These are phyloP conservation scores for Cladosporium sp. DNA, from an alignment of 2,329 filamentous ascomycete genomes.

Conservation along the genomic window DNA sequence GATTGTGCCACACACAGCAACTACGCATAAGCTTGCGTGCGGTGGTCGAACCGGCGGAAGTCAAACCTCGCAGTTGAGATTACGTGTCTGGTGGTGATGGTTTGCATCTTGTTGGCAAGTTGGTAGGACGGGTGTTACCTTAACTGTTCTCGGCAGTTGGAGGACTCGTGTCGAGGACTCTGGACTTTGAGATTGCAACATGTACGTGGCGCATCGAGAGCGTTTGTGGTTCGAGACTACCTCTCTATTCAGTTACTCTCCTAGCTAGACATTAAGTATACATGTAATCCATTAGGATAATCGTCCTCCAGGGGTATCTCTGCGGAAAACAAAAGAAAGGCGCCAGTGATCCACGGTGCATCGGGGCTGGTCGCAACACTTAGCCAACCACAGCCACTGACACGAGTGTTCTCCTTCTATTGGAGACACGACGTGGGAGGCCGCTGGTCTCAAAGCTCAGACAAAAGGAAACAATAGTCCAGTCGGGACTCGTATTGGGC, in stretches of 20 bases:
- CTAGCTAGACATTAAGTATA: slow-evolving; percentile 14
- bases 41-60: background rate
- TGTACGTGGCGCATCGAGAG: background rate
- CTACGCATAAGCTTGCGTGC: background rate
- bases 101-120: background rate
- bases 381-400: background rate
- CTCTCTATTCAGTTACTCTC: background rate
- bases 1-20: background rate
- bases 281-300: background rate
- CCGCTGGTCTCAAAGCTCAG: background rate
- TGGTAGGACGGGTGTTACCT: background rate
- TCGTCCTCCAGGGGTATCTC: slow-evolving; percentile 15
- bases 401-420: background rate
- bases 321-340: slow-evolving; percentile 5
- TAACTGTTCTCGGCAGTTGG: background rate
- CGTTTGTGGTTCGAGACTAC: background rate
- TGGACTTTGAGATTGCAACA: background rate
- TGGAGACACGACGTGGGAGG: background rate
- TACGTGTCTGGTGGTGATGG: background rate
- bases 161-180: background rate
- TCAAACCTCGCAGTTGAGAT: background rate
- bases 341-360: background rate
- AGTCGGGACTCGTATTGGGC: background rate
- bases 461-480: slow-evolving; percentile 6
- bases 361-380: background rate